These are phyloP conservation scores for Boletus pseudo-olivaceus DNA, from an alignment of 768 basidiomycete species.

Conservation along the genomic window DNA sequence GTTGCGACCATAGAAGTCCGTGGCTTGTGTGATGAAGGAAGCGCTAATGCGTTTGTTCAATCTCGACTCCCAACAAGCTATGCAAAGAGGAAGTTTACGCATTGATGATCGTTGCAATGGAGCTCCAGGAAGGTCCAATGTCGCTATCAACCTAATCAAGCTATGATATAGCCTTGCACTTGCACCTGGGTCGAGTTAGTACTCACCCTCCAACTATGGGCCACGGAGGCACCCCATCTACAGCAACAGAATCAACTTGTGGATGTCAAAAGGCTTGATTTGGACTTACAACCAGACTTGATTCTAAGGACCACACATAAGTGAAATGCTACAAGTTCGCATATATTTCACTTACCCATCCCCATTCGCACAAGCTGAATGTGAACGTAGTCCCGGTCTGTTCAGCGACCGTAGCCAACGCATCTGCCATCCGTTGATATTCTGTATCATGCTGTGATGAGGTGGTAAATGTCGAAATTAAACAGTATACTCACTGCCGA, in stretches of 20 bases:
- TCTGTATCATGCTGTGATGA: constrained; percentile 34
- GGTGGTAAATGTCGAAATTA: neutral
- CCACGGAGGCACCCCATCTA: constrained; percentile 36
- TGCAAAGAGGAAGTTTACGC: constrained; percentile 31
- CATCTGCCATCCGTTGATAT: constrained; percentile 57
- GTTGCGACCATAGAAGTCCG: constrained; percentile 62
- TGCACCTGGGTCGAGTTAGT: neutral
- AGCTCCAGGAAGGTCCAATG: constrained; percentile 43
- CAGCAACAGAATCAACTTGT: neutral
- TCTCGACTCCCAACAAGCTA: neutral
- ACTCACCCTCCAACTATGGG: constrained; percentile 44
- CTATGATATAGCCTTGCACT: neutral
- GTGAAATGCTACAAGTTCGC: neutral
- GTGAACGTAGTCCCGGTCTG: constrained; percentile 50
- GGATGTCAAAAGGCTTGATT: constrained; percentile 19
- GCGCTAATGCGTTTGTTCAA: constrained; percentile 37
- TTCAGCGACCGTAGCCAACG: constrained; percentile 45
- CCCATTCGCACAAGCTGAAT: constrained; percentile 67
- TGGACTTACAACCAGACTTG: constrained; percentile 60
- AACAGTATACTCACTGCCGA: constrained; percentile 42
- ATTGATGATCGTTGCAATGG: constrained; percentile 54
- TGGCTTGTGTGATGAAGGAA: constrained; percentile 59
- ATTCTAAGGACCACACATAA: constrained; percentile 33
- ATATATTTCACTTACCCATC: constrained; percentile 41
- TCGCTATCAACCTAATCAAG: constrained; percentile 13